Percentiles rank a stretch among this genome's conserved stretches.
phyloP scores from a whole-genome alignment of 140 eudicot genomes.

The Bidens hawaiensis region DNA sequence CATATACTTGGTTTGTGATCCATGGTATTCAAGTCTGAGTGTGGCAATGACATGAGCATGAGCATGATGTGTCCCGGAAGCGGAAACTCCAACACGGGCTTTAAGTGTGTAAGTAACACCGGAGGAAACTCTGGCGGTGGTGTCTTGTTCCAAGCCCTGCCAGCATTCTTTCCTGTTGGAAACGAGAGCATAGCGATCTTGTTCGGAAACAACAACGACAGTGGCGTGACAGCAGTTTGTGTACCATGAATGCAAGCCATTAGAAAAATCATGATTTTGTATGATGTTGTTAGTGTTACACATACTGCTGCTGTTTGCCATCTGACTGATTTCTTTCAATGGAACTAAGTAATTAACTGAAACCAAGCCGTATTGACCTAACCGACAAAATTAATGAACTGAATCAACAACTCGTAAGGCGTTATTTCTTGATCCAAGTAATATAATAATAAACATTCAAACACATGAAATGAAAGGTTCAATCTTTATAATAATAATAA shows the following conservation, averaged over 20 bases:
- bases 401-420: too few relatives aligned
- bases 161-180: constrained; percentile 67
- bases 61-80: constrained; percentile 49
- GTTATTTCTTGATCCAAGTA: too few relatives aligned
- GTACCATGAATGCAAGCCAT: constrained; percentile 67
- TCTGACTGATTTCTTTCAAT: background rate
- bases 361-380: too few relatives aligned
- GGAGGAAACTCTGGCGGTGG: constrained; percentile 43
- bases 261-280: constrained; percentile 69
- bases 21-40: constrained; percentile 48
- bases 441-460: too few relatives aligned
- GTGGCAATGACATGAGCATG: constrained; percentile 63
- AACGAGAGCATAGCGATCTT: constrained; percentile 42
- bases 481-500: too few relatives aligned
- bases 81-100: constrained; percentile 77
- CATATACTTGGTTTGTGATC: constrained; percentile 47
- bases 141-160: constrained; percentile 95
- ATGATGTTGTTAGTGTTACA: constrained; percentile 62
- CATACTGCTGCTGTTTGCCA: constrained; percentile 22
- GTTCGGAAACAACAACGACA: constrained; percentile 49
- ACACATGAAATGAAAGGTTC: too few relatives aligned
- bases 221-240: constrained; percentile 58
- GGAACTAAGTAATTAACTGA: too few relatives aligned
- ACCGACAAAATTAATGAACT: too few relatives aligned
- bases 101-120: constrained; percentile 53